A percentile compares a stretch with the other conserved stretches of the same genome.
These are phyloP conservation scores for Microcyclospora tardicrescens DNA, from an alignment of 2,329 filamentous ascomycete species.

Conservation along the genomic window DNA sequence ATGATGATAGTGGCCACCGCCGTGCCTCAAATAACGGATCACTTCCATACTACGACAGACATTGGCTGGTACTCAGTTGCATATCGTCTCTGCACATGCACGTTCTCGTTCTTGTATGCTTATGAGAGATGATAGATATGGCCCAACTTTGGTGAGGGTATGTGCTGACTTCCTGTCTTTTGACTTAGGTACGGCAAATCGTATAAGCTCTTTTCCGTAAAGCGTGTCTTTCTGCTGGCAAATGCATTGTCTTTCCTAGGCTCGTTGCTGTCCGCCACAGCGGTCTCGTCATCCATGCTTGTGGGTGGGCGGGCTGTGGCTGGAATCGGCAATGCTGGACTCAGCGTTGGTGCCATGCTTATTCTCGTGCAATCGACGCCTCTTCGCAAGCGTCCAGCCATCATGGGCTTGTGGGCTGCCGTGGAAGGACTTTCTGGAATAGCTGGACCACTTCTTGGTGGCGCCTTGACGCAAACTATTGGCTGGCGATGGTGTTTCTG, in stretches of 20 bases:
- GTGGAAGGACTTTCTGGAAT: slow-evolving; percentile 14
- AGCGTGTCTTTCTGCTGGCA: slow-evolving; percentile 11
- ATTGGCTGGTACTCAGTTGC: slow-evolving; percentile 30
- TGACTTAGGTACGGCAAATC: slow-evolving; percentile 10
- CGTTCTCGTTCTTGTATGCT: slow-evolving; percentile 9
- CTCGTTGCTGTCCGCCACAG: slow-evolving; percentile 7
- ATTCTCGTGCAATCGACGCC: slow-evolving; percentile 6
- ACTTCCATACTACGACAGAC: slow-evolving; percentile 31
- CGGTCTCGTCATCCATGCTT: slow-evolving; percentile 9
- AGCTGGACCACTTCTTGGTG: slow-evolving; percentile 23
- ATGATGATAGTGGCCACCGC: slow-evolving; percentile 20
- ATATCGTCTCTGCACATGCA: slow-evolving; percentile 6
- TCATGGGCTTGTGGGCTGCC: not conserved
- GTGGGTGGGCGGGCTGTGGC: slow-evolving; percentile 3
- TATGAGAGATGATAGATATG: slow-evolving; percentile 9
- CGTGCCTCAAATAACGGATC: slow-evolving; percentile 32
- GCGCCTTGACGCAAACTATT: slow-evolving; percentile 17
- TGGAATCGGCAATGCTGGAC: slow-evolving; percentile 11
- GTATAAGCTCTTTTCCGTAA: slow-evolving; percentile 18
- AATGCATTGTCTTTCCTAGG: slow-evolving; percentile 15
- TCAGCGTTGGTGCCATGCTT: slow-evolving; percentile 15
- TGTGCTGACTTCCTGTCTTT: slow-evolving; percentile 8
- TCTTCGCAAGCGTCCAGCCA: not conserved
- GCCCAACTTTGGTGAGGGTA: slow-evolving; percentile 8
- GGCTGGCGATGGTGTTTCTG: slow-evolving; percentile 26